Evolutionary conservation across 352 stramenopile species (phyloP), one percentile per base, ranked within the genome.

Genomic region (Pythium monospermum): DNA sequence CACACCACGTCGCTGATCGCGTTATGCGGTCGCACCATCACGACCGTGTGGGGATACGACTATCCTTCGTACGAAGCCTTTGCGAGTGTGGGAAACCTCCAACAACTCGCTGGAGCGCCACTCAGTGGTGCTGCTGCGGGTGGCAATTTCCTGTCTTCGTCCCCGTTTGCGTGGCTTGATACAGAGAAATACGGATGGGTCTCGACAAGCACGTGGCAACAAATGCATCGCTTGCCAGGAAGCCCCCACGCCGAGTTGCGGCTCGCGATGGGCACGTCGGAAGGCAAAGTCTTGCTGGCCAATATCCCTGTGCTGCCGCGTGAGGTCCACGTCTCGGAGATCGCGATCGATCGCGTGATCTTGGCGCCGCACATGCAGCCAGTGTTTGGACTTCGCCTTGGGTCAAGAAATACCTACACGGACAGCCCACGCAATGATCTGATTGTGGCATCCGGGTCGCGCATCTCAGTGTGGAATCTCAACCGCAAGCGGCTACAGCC

Each of bases 111-210:
- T 27, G 8, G 0, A 15, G 10, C 2, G 26, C 42, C n/a, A 3
- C 28, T 39, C 4, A 36, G 42, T 6, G 25, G 31, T 6, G 40
- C 51, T 21, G 23, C 42, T 33, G 23, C 45, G 13, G 22, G 32
- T 12, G 35, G 19, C 7, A 12, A 6, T 2, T 62, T 76, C 35
- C 40, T 85, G 32, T 79, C 68, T 18, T 48, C 50, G 16, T 48
- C 61, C 23, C 78, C 75, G 19, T 42, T 79, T 43, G 73, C 62
- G 23, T 83, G 71, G 73, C 61, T 88, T 39, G 71, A 88, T 39
- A 90, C 82, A 30, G 69, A 87, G n/a, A 72, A 68, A 19, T 70
- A 85, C 48, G 82, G 82, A 0, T 92, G 82, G 82, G 66, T 89
- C 11, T 60, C 72, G 1, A 81, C 66, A 6, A 80, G 75, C 28